phyloP scores from a whole-genome alignment of 179 eudicot species.

The Spinacia oleracea region DNA sequence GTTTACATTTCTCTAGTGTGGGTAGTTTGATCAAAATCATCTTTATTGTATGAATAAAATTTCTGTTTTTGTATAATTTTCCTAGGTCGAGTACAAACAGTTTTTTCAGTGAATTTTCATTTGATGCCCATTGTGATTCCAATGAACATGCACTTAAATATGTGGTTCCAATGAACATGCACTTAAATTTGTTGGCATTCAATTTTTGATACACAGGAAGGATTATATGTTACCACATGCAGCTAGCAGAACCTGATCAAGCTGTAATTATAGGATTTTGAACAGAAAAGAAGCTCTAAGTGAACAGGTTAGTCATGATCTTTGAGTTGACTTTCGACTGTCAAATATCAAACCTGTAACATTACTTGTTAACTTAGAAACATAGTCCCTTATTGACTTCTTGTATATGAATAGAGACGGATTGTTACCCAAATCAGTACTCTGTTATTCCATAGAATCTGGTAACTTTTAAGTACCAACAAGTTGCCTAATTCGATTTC shows the following conservation, averaged over 20 bases:
- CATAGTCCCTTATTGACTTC: background rate
- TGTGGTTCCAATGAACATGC: background rate
- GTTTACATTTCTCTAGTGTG: background rate
- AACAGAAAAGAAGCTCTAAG: background rate
- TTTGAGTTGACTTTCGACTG: background rate
- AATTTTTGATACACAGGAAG: conserved; percentile 4
- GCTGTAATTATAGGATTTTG: background rate
- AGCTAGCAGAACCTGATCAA: background rate
- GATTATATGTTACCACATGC: background rate
- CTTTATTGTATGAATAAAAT: background rate
- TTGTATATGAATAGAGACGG: background rate
- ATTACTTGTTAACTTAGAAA: background rate
- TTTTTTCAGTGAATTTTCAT: background rate
- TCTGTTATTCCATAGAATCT: background rate
- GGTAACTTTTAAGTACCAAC: background rate
- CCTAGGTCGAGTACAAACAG: background rate
- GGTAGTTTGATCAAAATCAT: background rate
- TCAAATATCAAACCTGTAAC: background rate
- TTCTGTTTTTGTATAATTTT: background rate
- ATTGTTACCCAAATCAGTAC: background rate
- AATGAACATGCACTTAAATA: background rate
- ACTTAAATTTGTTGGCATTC: background rate
- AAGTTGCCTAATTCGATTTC: background rate
- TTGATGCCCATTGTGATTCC: background rate
- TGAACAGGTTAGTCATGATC: conserved; percentile 1